Evolutionary conservation across 305 asterid species (phyloP), one percentile per base, ranked within the genome.

Genomic region (Fraxinus velutina): DNA sequence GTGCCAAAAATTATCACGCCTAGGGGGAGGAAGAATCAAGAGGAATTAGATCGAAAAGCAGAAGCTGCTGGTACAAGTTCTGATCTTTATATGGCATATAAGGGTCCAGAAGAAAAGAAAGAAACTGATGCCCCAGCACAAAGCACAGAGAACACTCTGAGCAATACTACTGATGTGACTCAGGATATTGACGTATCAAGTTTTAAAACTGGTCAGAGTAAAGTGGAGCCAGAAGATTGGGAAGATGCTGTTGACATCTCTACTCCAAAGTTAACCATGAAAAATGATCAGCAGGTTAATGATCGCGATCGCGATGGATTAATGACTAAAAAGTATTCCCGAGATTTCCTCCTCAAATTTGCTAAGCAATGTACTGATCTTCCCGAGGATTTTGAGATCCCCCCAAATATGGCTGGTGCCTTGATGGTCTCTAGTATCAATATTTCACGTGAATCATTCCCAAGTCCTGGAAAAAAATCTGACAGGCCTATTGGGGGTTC

Each of bases 141-240:
- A 80, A 85, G 79, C 64, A 75, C 75, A 12, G 94, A 89, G 71
- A 83, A 76, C 80, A 50, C 83, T 82, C 85, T 91, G 71, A 34
- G 79, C 71, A 81, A 68, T 84, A 60, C 90, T 74, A 76, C 77
- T 5, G 84, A 87, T 78, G 84, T 72, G 72, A 80, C 90, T 66
- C 87, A 73, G 32, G 87, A 89, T 29, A 90, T 88, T 72, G 81
- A 79, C 76, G 80, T 19, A 37, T 76, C 86, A 57, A 32, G 82
- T 60, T 86, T 89, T 78, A 89, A 87, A 79, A 82, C 83, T 82
- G 75, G 86, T 80, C 88, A 66, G 84, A 81, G 75, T 84, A 92
- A 93, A 86, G 84, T 79, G 24, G 99, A 92, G 86, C 97, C 92
- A 32, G 98, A 94, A 83, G 97, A 95, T 86, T 94, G 98, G 99